phyloP scores from a whole-genome alignment of 2,329 filamentous ascomycete genomes.

The Ceratocystis papillata region DNA sequence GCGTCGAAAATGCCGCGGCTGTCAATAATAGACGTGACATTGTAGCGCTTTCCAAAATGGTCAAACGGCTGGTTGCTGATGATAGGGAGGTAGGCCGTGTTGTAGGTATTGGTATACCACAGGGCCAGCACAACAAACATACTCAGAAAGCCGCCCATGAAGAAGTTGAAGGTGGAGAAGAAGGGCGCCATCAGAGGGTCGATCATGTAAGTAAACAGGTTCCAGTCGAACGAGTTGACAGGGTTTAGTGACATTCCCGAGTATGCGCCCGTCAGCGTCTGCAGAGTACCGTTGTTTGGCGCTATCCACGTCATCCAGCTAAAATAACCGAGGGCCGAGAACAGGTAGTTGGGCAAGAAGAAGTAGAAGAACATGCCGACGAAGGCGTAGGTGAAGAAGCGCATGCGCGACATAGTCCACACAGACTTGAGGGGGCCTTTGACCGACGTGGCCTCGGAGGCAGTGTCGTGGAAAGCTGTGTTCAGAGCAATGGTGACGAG shows the following conservation, averaged over 20 bases:
- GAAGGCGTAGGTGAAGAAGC: slow-evolving; percentile 39
- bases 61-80: slow-evolving; percentile 44
- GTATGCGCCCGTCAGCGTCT: slow-evolving; percentile 32
- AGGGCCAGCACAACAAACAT: slow-evolving; percentile 46
- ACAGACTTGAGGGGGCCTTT: slow-evolving; percentile 32
- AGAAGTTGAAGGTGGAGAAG: slow-evolving; percentile 51
- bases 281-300: slow-evolving; percentile 34
- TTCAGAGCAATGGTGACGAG: slow-evolving; percentile 43
- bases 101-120: slow-evolving; percentile 50
- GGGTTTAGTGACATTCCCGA: slow-evolving; percentile 35
- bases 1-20: slow-evolving; percentile 37
- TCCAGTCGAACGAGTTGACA: slow-evolving; percentile 38
- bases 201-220: slow-evolving; percentile 29
- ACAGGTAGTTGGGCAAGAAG: slow-evolving; percentile 45
- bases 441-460: slow-evolving; percentile 28
- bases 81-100: slow-evolving; percentile 45
- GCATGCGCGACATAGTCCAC: slow-evolving; percentile 37
- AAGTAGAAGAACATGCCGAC: slow-evolving; percentile 43
- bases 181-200: slow-evolving; percentile 41
- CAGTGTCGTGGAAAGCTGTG: slow-evolving; percentile 38
- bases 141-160: slow-evolving; percentile 46
- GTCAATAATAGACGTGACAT: slow-evolving; percentile 37
- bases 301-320: slow-evolving; percentile 46
- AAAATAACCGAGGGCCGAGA: slow-evolving; percentile 39
- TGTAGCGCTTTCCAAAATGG: slow-evolving; percentile 39